Conservation (phyloP, 441 rosid genomes). For the Erodium moschatum region DNA sequence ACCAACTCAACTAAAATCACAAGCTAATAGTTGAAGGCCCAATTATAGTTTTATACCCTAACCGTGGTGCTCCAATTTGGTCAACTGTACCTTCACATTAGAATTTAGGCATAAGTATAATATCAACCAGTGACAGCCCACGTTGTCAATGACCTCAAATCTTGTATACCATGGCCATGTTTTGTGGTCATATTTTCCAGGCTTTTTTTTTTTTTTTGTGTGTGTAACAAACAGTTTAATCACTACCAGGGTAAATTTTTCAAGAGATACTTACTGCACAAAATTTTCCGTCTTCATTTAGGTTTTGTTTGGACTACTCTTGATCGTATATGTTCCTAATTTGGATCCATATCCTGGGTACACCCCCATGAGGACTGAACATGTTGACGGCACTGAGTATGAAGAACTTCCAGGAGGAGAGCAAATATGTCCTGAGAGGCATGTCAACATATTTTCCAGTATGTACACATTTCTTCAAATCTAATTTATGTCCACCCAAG, state of each 20-base stretch:
- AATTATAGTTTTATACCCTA: background rate
- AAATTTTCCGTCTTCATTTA: constrained; percentile 22
- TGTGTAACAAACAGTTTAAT: background rate
- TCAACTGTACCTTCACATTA: constrained; percentile 4
- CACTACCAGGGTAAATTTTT: background rate
- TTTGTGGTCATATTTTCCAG: constrained; percentile 1
- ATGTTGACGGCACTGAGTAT: constrained; percentile 54
- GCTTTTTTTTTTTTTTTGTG: background rate
- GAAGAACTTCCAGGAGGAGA: constrained; percentile 87
- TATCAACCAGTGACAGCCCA: background rate
- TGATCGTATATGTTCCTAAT: constrained; percentile 64
- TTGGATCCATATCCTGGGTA: constrained; percentile 89
- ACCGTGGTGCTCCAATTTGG: constrained; percentile 12
- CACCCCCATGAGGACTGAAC: constrained; percentile 44
- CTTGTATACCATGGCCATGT: background rate
- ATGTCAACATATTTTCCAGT: constrained; percentile 66
- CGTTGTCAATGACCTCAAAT: background rate
- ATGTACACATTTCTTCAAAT: constrained; percentile 28
- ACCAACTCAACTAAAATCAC: background rate
- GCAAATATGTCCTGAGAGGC: constrained; percentile 82
- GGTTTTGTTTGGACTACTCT: constrained; percentile 76
- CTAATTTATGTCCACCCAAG: constrained; percentile 2
- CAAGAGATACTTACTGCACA: background rate
- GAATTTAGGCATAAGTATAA: background rate
- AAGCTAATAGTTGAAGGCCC: background rate